A percentile compares a stretch with the other conserved stretches of the same genome.
These are phyloP conservation scores for Echinochloa phyllopogon DNA, from an alignment of 176 grass and related monocot genomes.

Conservation along the genomic window DNA sequence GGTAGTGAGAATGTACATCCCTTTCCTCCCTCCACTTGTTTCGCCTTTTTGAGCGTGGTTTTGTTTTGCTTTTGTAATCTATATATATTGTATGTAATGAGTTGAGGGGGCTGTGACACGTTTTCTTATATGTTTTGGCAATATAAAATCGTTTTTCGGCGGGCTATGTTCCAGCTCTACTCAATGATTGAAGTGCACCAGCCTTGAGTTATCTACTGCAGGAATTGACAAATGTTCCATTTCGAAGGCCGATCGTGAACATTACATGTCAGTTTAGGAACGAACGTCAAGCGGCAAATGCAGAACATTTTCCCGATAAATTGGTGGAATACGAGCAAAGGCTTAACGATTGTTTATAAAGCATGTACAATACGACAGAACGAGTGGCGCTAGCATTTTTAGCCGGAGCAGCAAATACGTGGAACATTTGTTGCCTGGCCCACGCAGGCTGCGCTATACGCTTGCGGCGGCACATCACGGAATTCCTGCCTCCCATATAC, in stretches of 20 bases:
- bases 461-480: neutral
- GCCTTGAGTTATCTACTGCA: neutral
- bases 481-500: neutral
- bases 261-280: neutral
- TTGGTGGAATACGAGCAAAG: neutral
- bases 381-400: neutral
- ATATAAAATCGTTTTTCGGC: neutral
- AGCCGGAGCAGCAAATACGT: neutral
- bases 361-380: neutral
- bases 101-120: neutral
- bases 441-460: neutral
- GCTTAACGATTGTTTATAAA: neutral
- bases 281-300: too few relatives aligned
- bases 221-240: neutral
- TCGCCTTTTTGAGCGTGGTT: constrained; percentile 24
- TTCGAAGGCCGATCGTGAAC: neutral
- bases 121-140: neutral
- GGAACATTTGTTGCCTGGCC: neutral
- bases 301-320: neutral
- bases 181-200: too few relatives aligned
- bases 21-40: constrained; percentile 25
- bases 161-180: neutral
- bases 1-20: constrained; percentile 58
- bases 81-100: constrained; percentile 54
- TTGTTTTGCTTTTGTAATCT: constrained; percentile 46